phyloP scores from a whole-genome alignment of 2,329 filamentous ascomycete species.

The Zelopaecilomyces penicillatus region DNA sequence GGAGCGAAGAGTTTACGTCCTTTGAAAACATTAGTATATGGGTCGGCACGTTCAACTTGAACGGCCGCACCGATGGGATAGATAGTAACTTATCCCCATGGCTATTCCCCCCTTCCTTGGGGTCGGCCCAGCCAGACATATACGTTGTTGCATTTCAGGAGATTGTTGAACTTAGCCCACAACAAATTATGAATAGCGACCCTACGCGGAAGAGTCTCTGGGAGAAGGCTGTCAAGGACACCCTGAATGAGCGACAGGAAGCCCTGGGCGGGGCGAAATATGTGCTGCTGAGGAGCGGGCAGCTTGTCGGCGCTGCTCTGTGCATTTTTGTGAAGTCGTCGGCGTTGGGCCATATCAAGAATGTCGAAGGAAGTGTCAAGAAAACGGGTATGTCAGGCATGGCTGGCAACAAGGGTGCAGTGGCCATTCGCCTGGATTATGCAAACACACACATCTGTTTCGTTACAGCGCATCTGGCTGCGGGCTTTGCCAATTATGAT shows the following conservation, averaged over 20 bases:
- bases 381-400: constrained; percentile 93
- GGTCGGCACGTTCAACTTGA: constrained; percentile 90
- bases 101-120: constrained; percentile 59
- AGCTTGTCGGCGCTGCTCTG: constrained; percentile 87
- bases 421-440: constrained; percentile 91
- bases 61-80: constrained; percentile 73
- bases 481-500: constrained; percentile 93
- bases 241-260: constrained; percentile 64
- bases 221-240: constrained; percentile 73
- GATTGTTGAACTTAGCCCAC: constrained; percentile 94
- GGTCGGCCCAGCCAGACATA: constrained; percentile 66
- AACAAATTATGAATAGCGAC: constrained; percentile 98
- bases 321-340: constrained; percentile 84
- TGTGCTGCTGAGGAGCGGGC: constrained; percentile 81
- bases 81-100: constrained; percentile 75
- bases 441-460: constrained; percentile 90
- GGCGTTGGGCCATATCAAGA: constrained; percentile 74
- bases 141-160: constrained; percentile 93
- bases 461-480: constrained; percentile 91
- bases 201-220: constrained; percentile 75
- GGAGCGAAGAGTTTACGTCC: constrained; percentile 65
- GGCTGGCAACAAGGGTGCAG: constrained; percentile 95
- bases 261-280: constrained; percentile 65
- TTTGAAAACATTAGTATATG: constrained; percentile 68
- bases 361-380: constrained; percentile 92